phyloP scores from a whole-genome alignment of 495 filamentous ascomycete species.

The Lophiostoma macrostomum region DNA sequence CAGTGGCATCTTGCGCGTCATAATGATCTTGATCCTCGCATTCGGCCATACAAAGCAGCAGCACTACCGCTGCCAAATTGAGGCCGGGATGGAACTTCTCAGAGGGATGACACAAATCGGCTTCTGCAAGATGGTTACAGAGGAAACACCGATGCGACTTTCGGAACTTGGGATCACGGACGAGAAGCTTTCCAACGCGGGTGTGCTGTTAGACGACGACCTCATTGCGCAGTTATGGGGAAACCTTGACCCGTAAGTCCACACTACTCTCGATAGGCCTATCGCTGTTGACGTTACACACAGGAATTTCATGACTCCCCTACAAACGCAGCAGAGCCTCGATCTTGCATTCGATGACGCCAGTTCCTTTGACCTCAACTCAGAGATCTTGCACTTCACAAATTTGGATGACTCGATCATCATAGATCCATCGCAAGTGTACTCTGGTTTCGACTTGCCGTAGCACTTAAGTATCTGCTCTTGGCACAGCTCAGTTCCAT shows the following conservation, averaged over 20 bases:
- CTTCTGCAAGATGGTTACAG: constrained; percentile 25
- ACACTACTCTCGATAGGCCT: neutral
- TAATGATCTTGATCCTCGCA: constrained; percentile 37
- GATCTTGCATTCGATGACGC: constrained; percentile 26
- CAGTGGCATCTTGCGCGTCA: constrained; percentile 29
- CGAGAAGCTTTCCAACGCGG: neutral
- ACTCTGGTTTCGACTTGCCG: constrained; percentile 13
- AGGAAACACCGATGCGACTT: constrained; percentile 28
- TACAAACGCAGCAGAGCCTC: constrained; percentile 21
- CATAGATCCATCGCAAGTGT: constrained; percentile 17
- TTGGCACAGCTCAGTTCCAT: too few relatives aligned
- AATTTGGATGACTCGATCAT: constrained; percentile 26
- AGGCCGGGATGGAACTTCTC: constrained; percentile 10
- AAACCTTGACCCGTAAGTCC: constrained; percentile 27
- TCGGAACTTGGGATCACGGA: constrained; percentile 19
- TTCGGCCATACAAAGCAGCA: constrained; percentile 21
- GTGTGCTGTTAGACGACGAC: constrained; percentile 27
- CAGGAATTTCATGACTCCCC: constrained; percentile 28
- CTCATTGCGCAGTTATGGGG: constrained; percentile 30
- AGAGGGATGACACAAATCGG: constrained; percentile 24
- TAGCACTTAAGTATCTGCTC: too few relatives aligned
- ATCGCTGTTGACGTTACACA: too few relatives aligned
- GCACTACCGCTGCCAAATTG: constrained; percentile 15
- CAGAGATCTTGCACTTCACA: constrained; percentile 25
- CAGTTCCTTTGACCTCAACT: constrained; percentile 26